These are phyloP conservation scores for Termitomyces sp. DNA, from an alignment of 768 basidiomycete genomes.

Conservation along the genomic window DNA sequence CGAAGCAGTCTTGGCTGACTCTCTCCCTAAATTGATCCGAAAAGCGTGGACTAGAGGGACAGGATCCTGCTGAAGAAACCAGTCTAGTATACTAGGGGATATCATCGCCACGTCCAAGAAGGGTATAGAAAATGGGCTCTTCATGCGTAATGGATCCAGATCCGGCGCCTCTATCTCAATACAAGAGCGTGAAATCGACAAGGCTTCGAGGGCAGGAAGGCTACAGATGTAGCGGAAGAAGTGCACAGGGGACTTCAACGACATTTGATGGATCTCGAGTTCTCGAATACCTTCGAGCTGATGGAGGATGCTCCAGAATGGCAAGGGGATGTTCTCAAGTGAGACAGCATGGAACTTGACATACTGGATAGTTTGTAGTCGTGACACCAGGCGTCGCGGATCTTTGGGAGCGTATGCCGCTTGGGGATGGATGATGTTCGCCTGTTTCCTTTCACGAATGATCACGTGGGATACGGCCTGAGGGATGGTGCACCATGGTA, in stretches of 20 bases:
- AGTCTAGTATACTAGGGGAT: slow-evolving; percentile 17
- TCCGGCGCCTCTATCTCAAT: slow-evolving; percentile 12
- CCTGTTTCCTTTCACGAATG: slow-evolving; percentile 11
- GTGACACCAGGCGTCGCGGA: slow-evolving; percentile 9
- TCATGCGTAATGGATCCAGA: slow-evolving; percentile 9
- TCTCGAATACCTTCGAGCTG: slow-evolving; percentile 20
- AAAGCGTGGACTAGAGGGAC: slow-evolving; percentile 17
- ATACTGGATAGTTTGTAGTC: slow-evolving; percentile 8
- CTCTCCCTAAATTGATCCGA: slow-evolving; percentile 18
- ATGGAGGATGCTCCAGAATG: slow-evolving; percentile 21
- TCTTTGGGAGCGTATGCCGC: slow-evolving; percentile 12
- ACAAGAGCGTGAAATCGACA: slow-evolving; percentile 22
- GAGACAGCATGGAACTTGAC: slow-evolving; percentile 22
- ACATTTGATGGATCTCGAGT: slow-evolving; percentile 21
- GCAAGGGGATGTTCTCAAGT: slow-evolving; percentile 18
- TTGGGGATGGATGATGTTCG: not conserved
- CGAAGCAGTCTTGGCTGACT: not conserved
- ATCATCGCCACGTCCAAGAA: slow-evolving; percentile 16
- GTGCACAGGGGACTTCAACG: slow-evolving; percentile 15
- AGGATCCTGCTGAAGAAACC: slow-evolving; percentile 20
- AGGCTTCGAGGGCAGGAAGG: slow-evolving; percentile 19
- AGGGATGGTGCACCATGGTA: slow-evolving; percentile 22
- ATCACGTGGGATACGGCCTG: slow-evolving; percentile 17
- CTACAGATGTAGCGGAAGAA: slow-evolving; percentile 23
- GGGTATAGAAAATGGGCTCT: slow-evolving; percentile 14